phyloP scores from a whole-genome alignment of 352 stramenopile species.

The Blastocystis sp. region DNA sequence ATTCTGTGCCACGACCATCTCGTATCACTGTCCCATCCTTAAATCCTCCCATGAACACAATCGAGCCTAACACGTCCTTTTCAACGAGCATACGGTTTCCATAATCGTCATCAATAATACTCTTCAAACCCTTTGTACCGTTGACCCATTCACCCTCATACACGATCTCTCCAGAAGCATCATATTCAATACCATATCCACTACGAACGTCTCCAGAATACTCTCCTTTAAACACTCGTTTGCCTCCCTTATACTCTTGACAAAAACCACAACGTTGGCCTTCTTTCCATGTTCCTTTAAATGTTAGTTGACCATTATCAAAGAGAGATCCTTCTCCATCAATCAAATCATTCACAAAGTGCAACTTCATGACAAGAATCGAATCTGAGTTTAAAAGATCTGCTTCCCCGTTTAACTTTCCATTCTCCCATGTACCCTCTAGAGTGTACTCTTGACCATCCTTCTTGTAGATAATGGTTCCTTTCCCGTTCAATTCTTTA shows the following conservation, averaged over 20 bases:
- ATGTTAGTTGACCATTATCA: slow-evolving; percentile 38
- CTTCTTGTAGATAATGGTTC: slow-evolving; percentile 25
- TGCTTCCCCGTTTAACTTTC: slow-evolving; percentile 53
- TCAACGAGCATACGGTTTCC: slow-evolving; percentile 20
- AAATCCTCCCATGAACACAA: slow-evolving; percentile 11
- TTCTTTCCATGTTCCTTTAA: slow-evolving; percentile 26
- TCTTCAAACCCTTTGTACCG: background rate
- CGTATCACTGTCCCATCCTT: slow-evolving; percentile 25
- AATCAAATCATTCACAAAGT: slow-evolving; percentile 43
- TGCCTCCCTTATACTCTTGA: slow-evolving; percentile 22
- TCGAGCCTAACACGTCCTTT: background rate
- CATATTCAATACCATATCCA: slow-evolving; percentile 41
- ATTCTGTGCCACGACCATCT: background rate
- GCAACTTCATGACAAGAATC: slow-evolving; percentile 26
- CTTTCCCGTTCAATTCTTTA: slow-evolving; percentile 3
- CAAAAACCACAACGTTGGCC: slow-evolving; percentile 14
- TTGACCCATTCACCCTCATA: slow-evolving; percentile 49
- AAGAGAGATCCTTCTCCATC: slow-evolving; percentile 35
- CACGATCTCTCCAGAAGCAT: background rate
- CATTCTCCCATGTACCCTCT: slow-evolving; percentile 58
- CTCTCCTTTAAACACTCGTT: slow-evolving; percentile 1
- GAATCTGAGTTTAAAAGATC: background rate
- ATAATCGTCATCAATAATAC: slow-evolving; percentile 24
- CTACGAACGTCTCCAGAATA: slow-evolving; percentile 29
- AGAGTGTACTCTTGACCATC: slow-evolving; percentile 40